Conservation (phyloP, 2,329 filamentous ascomycete genomes). For the Cladosporium sp. region DNA sequence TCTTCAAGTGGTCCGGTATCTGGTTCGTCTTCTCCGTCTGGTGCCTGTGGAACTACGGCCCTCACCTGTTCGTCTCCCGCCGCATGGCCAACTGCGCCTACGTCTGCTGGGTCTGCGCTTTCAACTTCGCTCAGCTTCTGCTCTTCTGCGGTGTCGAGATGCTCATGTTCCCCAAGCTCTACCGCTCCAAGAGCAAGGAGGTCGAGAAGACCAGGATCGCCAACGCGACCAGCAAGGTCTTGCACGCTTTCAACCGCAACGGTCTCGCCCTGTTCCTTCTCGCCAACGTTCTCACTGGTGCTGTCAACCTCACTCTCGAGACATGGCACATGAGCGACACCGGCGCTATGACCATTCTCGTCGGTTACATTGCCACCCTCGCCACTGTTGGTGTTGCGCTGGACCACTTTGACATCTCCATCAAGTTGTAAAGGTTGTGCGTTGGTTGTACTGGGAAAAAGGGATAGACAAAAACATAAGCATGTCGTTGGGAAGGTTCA, state of each 20-base stretch:
- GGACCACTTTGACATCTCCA: conserved; percentile 66
- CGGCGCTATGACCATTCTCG: conserved; percentile 71
- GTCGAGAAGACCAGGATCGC: conserved; percentile 66
- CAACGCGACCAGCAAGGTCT: conserved; percentile 75
- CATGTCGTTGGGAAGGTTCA: background rate
- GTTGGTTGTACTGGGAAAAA: background rate
- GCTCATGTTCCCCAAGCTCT: conserved; percentile 72
- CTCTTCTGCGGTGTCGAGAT: conserved; percentile 78
- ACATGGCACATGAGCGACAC: conserved; percentile 72
- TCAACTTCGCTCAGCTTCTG: conserved; percentile 82
- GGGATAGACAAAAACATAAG: conserved; percentile 6
- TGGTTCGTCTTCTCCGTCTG: conserved; percentile 75
- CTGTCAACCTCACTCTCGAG: conserved; percentile 83
- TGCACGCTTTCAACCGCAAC: conserved; percentile 85
- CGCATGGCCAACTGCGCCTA: conserved; percentile 92
- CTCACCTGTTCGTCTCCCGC: conserved; percentile 77
- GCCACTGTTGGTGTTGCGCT: conserved; percentile 68
- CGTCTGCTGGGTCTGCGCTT: conserved; percentile 87
- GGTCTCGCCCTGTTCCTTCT: conserved; percentile 81
- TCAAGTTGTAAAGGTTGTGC: conserved; percentile 60
- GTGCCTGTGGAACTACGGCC: conserved; percentile 69
- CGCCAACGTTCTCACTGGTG: conserved; percentile 85
- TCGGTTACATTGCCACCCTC: conserved; percentile 69
- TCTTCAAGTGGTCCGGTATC: conserved; percentile 64
- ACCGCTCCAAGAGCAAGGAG: conserved; percentile 57